Percentiles rank a stretch among this genome's conserved stretches.
phyloP scores from a whole-genome alignment of 805 yeast species.

The Nakazawaea siamensis region DNA sequence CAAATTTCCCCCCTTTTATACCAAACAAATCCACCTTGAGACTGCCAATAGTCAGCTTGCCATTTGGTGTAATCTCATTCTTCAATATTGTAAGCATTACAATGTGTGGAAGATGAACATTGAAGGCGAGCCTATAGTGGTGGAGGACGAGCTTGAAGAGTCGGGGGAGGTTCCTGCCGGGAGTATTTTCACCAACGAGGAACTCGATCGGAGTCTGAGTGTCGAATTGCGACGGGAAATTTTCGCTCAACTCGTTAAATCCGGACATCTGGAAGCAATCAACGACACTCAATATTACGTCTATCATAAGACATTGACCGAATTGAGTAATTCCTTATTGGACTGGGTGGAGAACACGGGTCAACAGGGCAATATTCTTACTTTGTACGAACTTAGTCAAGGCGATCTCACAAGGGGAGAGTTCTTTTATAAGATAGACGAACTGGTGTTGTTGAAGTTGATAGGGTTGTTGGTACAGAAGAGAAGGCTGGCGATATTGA shows the following conservation, averaged over 20 bases:
- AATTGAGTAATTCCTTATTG: conserved; percentile 55
- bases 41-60: conserved; percentile 69
- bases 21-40: conserved; percentile 78
- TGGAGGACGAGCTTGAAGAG: conserved; percentile 13
- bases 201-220: conserved; percentile 44
- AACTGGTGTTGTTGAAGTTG: conserved; percentile 41
- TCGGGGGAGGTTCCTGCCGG: conserved; percentile 6
- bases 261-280: conserved; percentile 32
- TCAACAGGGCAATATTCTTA: conserved; percentile 67
- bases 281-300: conserved; percentile 27
- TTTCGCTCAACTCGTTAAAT: conserved; percentile 43
- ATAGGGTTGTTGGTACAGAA: conserved; percentile 52
- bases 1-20: conserved; percentile 86
- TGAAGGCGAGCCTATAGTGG: conserved; percentile 23
- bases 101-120: conserved; percentile 45
- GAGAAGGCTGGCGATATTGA: conserved; percentile 67
- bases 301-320: conserved; percentile 62
- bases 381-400: conserved; percentile 70
- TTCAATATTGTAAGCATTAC: conserved; percentile 49
- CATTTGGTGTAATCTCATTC: conserved; percentile 67
- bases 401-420: conserved; percentile 51
- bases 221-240: conserved; percentile 49
- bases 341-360: conserved; percentile 76
- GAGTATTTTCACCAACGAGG: conserved; percentile 40
- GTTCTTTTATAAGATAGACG: conserved; percentile 59